Evolutionary conservation across 2,329 filamentous ascomycete genomes (phyloP).

Genomic region (Exophiala aquamarina): DNA sequence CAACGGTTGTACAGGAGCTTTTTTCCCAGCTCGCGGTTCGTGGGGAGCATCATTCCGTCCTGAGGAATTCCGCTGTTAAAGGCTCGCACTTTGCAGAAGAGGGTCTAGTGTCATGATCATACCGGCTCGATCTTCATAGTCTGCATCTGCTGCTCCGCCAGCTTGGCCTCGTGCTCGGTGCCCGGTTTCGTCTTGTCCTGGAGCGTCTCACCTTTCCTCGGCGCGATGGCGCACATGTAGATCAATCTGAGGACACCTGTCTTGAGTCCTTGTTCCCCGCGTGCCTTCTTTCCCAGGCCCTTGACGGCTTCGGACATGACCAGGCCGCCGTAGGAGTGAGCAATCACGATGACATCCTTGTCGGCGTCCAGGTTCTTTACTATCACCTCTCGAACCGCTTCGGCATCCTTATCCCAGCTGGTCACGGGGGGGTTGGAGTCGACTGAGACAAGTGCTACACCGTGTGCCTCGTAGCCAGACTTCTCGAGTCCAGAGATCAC

Average conservation of each 20-base stretch:
- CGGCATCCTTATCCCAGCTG: conserved; percentile 31
- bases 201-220: conserved; percentile 28
- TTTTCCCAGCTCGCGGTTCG: too few species aligned
- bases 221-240: conserved; percentile 32
- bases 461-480: conserved; percentile 26
- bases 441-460: conserved; percentile 28
- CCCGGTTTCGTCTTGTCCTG: conserved; percentile 27
- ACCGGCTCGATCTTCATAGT: conserved; percentile 21
- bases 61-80: conserved; percentile 18
- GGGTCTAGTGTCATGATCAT: conserved; percentile 19
- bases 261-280: conserved; percentile 22
- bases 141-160: conserved; percentile 14
- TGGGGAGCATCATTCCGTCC: conserved; percentile 29
- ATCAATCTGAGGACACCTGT: conserved; percentile 27
- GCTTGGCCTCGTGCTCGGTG: conserved; percentile 30
- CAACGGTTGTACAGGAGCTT: conserved; percentile 30
- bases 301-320: conserved; percentile 34
- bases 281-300: conserved; percentile 29
- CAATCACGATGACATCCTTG: conserved; percentile 31
- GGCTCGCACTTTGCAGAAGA: background rate
- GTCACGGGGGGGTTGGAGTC: conserved; percentile 29
- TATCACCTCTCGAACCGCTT: conserved; percentile 21
- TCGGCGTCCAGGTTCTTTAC: conserved; percentile 26
- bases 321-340: conserved; percentile 34
- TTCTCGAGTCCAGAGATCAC: conserved; percentile 20